These are phyloP conservation scores for Chaetomium fimeti DNA, from an alignment of 495 filamentous ascomycete species.

Conservation along the genomic window DNA sequence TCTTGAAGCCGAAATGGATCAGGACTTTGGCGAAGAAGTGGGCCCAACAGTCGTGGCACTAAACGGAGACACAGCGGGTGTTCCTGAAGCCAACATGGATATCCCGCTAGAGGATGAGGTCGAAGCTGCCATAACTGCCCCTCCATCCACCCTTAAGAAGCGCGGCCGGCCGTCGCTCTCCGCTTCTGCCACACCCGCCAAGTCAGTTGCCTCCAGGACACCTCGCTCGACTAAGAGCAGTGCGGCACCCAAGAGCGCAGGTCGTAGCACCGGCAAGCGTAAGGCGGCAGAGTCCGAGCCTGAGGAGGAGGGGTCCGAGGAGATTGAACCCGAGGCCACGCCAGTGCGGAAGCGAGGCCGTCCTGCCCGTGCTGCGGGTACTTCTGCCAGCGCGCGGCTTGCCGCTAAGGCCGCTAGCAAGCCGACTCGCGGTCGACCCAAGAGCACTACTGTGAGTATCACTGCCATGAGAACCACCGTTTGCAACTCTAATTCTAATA, in stretches of 20 bases:
- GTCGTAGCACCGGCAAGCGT: constrained; percentile 29
- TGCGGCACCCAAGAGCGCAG: constrained; percentile 21
- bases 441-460: constrained; percentile 23
- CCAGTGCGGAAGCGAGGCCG: constrained; percentile 29
- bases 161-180: constrained; percentile 29
- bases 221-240: constrained; percentile 28
- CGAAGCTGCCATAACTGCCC: neutral
- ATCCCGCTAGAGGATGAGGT: constrained; percentile 2
- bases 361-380: constrained; percentile 22
- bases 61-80: neutral
- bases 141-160: constrained; percentile 21
- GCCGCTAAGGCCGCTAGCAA: constrained; percentile 31
- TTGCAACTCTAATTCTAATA: constrained; percentile 3
- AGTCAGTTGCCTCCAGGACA: constrained; percentile 19
- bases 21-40: neutral
- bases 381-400: constrained; percentile 30
- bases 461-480: neutral
- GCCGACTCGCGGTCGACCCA: constrained; percentile 27
- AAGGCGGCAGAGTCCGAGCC: constrained; percentile 24
- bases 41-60: constrained; percentile 29
- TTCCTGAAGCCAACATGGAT: constrained; percentile 14
- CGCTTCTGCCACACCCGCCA: constrained; percentile 19
- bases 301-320: constrained; percentile 10
- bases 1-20: constrained; percentile 5
- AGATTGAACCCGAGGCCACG: constrained; percentile 10